Conservation (phyloP, 108 stramenopile species). For the Pelagomonas calceolata region DNA sequence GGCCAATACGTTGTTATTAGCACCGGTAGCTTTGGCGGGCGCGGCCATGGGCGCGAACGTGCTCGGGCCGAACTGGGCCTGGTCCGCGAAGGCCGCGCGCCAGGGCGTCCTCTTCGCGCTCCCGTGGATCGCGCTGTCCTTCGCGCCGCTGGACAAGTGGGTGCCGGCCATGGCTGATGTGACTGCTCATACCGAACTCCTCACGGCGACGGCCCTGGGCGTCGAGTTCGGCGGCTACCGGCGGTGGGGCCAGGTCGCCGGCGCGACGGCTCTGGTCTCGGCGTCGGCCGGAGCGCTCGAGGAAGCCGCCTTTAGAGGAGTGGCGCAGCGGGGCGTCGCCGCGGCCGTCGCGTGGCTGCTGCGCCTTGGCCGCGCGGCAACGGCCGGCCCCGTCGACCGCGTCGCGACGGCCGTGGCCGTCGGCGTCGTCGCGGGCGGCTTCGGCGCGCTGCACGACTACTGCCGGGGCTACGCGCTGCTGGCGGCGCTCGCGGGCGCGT, state of each 20-base stretch:
- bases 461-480: background rate
- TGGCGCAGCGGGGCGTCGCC: background rate
- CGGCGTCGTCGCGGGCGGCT: background rate
- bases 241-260: background rate
- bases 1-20: background rate
- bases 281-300: background rate
- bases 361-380: background rate
- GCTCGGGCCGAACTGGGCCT: background rate
- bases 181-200: background rate
- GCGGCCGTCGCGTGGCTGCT: too few relatives aligned
- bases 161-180: background rate
- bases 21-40: background rate
- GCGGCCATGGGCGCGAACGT: background rate
- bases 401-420: background rate
- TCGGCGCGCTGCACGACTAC: background rate
- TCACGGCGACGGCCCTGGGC: background rate
- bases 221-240: background rate
- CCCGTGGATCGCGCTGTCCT: background rate
- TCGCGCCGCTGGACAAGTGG: background rate
- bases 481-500: background rate
- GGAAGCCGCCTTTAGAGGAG: background rate
- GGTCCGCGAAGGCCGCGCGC: too few relatives aligned
- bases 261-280: background rate
- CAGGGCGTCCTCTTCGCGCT: too few relatives aligned
- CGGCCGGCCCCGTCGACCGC: background rate